Evolutionary conservation across 2,329 filamentous ascomycete genomes (phyloP).

Genomic region (Phaeosphaeriaceae sp.): DNA sequence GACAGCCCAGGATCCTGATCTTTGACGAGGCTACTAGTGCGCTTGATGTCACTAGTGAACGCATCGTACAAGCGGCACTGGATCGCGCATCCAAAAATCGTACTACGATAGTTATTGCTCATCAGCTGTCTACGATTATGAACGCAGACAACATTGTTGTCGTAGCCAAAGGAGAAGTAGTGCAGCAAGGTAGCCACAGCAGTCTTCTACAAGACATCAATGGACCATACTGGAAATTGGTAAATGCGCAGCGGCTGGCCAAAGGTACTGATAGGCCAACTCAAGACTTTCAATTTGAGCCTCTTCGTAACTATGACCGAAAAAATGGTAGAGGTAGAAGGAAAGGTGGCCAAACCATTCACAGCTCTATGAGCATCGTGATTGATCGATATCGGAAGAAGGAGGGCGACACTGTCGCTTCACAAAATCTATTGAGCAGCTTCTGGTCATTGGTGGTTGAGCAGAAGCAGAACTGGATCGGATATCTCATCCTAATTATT

Average conservation of each 20-base stretch:
- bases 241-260: constrained; percentile 61
- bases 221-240: constrained; percentile 72
- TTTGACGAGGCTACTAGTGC: constrained; percentile 94
- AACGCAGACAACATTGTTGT: constrained; percentile 79
- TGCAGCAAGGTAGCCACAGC: constrained; percentile 77
- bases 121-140: constrained; percentile 89
- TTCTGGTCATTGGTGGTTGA: constrained; percentile 22
- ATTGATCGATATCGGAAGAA: not conserved
- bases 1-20: constrained; percentile 84
- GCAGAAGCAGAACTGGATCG: constrained; percentile 22
- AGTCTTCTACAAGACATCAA: constrained; percentile 65
- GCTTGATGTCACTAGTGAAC: constrained; percentile 90
- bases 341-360: not conserved
- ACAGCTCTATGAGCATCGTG: not conserved
- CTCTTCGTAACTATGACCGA: not conserved
- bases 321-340: not conserved
- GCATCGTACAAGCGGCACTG: constrained; percentile 87
- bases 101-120: constrained; percentile 93
- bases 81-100: constrained; percentile 81
- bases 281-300: not conserved
- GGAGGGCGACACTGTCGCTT: not conserved
- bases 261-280: not conserved
- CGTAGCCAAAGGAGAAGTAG: constrained; percentile 70
- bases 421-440: constrained; percentile 2
- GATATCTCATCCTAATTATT: constrained; percentile 22